These are phyloP conservation scores for Waitea zeae DNA, from an alignment of 1,284 basidiomycete species.

Conservation along the genomic window DNA sequence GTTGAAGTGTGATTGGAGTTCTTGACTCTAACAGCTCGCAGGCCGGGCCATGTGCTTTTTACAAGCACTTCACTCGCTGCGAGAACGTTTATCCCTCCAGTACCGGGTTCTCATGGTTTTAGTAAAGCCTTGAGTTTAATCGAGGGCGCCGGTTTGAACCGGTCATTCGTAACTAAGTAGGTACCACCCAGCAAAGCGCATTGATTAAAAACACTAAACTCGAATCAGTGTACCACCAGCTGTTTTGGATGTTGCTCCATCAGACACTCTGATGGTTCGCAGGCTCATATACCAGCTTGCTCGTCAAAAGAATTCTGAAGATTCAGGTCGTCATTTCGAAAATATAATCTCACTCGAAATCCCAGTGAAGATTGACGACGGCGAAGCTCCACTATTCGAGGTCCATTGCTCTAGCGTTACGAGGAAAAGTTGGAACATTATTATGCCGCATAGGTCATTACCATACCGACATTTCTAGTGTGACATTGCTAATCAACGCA, in stretches of 20 bases:
- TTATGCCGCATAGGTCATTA: constrained; percentile 41
- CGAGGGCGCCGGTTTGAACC: constrained; percentile 14
- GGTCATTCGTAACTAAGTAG: constrained; percentile 40
- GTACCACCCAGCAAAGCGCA: constrained; percentile 7
- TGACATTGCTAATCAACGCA: neutral
- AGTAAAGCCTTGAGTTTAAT: constrained; percentile 30
- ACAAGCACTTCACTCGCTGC: constrained; percentile 17
- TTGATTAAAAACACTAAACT: constrained; percentile 3
- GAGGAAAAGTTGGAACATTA: constrained; percentile 23
- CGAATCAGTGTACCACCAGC: constrained; percentile 25
- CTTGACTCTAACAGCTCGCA: constrained; percentile 11
- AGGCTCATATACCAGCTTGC: constrained; percentile 36
- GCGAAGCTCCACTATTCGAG: constrained; percentile 1
- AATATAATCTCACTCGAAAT: too few relatives aligned
- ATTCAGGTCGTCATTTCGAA: too few relatives aligned
- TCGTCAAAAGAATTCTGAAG: too few relatives aligned
- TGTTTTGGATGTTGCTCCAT: constrained; percentile 18
- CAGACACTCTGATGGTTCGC: constrained; percentile 24
- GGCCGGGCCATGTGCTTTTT: constrained; percentile 40
- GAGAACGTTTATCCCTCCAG: constrained; percentile 28
- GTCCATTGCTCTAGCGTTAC: constrained; percentile 9
- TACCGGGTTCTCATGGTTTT: constrained; percentile 25
- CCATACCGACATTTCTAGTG: constrained; percentile 5
- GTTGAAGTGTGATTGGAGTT: constrained; percentile 8
- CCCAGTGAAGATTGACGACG: neutral